Evolutionary conservation across 257 asterid species (phyloP), one percentile per base, ranked within the genome.

Genomic region (Leonotis leonurus): DNA sequence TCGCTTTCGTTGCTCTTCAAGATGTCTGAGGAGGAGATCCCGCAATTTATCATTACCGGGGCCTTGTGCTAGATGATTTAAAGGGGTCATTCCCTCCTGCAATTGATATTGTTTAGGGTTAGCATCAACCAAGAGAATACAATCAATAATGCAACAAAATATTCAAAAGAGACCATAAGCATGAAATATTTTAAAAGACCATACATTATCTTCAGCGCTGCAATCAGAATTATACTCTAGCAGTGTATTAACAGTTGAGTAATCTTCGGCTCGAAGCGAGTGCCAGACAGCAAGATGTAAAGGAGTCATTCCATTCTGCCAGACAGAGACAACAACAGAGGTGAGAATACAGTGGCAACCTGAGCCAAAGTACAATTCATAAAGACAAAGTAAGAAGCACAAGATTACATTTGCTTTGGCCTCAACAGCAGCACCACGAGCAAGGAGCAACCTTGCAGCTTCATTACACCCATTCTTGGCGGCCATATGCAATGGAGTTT

Each of bases 271-370:
- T 70, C 88, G 79, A 62, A 93, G 85, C 11, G 99, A 85, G 73
- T 93, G 96, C 96, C 99, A 93, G 41, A 93, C 99, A 78, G 99
- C 94, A 78, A 93, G 97, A 79, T 93, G 99, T 73, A 93, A 62
- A 30, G 99, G 99, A 67, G 94, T 85, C 98, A 91, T 91, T 55
- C 97, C 98, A 67, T 91, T 91, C 98, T 91, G 89, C 72, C 3
- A 30, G 71, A 51, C 63, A 56, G 55, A 37, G 48, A 6, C 62
- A 67, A 69, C 14, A 56, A 37, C 62, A 60, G 52, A 63, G 68
- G 48, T 43, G 18, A 63, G 62, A 62, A 62, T 45, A 61, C 26
- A 58, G 33, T 52, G 48, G 66, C 29, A 64, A 59, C 45, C 45
- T 62, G 27, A 52, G 70, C 30, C 20, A 40, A 18, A 8, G 11